These are phyloP conservation scores for Colletotrichum aenigma DNA, from an alignment of 2,329 filamentous ascomycete genomes.

Conservation along the genomic window DNA sequence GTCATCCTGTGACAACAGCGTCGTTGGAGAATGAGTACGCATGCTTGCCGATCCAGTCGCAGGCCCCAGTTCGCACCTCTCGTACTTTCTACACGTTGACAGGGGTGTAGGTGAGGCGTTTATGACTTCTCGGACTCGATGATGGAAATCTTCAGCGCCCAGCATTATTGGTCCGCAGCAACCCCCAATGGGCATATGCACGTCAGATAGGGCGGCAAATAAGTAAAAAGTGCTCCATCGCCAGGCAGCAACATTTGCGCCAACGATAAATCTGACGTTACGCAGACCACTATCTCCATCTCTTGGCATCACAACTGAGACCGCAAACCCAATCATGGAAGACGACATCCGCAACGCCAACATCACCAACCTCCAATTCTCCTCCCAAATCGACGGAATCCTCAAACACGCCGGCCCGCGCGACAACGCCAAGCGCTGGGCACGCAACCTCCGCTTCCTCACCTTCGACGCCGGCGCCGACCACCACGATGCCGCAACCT, in stretches of 20 bases:
- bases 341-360: background rate
- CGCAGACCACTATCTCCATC: background rate
- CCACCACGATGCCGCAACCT: background rate
- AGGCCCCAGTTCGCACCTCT: too few relatives aligned
- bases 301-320: background rate
- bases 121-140: accelerated
- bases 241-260: background rate
- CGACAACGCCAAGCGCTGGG: background rate
- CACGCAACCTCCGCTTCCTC: background rate
- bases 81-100: too few relatives aligned
- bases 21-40: accelerated
- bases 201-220: background rate
- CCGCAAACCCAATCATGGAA: background rate
- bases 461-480: background rate
- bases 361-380: background rate
- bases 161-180: background rate
- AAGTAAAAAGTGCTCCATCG: background rate
- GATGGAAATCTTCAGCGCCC: too few relatives aligned
- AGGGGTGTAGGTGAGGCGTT: background rate
- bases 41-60: background rate
- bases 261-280: background rate
- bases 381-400: background rate
- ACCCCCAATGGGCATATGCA: background rate
- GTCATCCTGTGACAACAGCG: accelerated
- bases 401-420: background rate